Evolutionary conservation across 768 basidiomycete species (phyloP), one percentile per base, ranked within the genome.

Genomic region (Strobilomyces confusus): DNA sequence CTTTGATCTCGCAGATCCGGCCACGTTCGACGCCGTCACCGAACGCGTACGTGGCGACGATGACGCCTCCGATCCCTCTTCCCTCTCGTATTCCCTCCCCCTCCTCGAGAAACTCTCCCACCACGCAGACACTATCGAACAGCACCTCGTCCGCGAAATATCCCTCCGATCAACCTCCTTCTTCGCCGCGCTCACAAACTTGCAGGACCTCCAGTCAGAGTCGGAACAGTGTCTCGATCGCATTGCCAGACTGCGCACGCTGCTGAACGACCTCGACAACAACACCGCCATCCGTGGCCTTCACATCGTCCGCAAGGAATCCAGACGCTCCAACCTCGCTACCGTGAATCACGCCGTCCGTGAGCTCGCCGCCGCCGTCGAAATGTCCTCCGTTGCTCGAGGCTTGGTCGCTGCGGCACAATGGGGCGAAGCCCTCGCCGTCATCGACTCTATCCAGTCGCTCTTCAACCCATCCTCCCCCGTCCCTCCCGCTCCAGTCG

Each of bases 151-250:
- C 5, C 84, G 84, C 55, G 97, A 98, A 70, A 95, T 99, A 42
- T 88, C 89, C 9, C 75, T 88, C 11, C 87, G 95, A 14, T 92
- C 94, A 0, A 81, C 90, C 1, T 92, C 93, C 1, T 99, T 99
- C 80, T 99, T 98, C 63, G 87, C 95, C 5, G 97, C 97, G 8
- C 81, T 99, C 34, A 82, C 92, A 8, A 99, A 99, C 69, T 77
- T 99, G 9, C 90, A 97, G 63, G 88, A 92, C 57, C 80, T 99
- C 12, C 92, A 94, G 64, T 81, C 88, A 6, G 92, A 97, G 66
- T 95, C 93, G 0, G 81, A 87, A 44, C 80, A 84, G 44, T 95
- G 94, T 63, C 77, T 98, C 7, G 72, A 77, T 41, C 83, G 89
- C 43, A 90, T 98, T 55, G 74, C 79, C 9, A 77, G 82, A 25